Base-by-base conservation (phyloP, 768 basidiomycete species). In the Panaeolus cyanescens region DNA sequence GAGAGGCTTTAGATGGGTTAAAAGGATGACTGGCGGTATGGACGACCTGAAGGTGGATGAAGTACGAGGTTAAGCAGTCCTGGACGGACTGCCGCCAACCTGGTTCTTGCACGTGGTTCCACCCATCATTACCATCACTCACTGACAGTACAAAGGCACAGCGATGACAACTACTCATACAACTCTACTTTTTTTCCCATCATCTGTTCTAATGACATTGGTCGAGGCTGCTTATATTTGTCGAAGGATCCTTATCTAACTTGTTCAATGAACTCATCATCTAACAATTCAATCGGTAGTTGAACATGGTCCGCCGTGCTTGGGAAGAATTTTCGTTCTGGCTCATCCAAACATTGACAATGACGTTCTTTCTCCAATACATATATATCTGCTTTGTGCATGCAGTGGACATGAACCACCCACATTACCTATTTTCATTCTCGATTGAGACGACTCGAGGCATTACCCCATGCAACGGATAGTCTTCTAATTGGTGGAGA, bases 81-180 rank as follows among this genome's bases (percentile, higher is more conserved):
- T 50, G 45, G 25, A 28, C 45, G 45, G 45, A 50, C 45, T 50
- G 25, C 45, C 45, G 45, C 45, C 45, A 50, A 50, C 45, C 45
- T 50, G 45, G 45, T 50, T 22, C 45, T 50, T 50, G 45, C 45
- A 50, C 45, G 45, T 50, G 45, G 45, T 50, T 50, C 45, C 45
- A 50, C 45, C n/a, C 45, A 50, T 50, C 45, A 50, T 50, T 50
- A n/a, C 45, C 45, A 50, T 50, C 45, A 50, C 5, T 30, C 40
- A 42, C 20, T 42, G 40, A 34, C 33, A 34, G 7, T 34, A 13
- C n/a, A 34, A 45, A 28, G 20, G 13, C 42, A 45, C 42, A 45
- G 39, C 39, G 19, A 25, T 12, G 19, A 20, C 22, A 9, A 22
- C 5, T 20, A 42, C n/a, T n/a, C 13, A 42, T 42, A 50, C 45